A percentile compares a stretch with the other conserved stretches of the same genome.
phyloP scores from a whole-genome alignment of 305 asterid species.

The Solanum hybrid region DNA sequence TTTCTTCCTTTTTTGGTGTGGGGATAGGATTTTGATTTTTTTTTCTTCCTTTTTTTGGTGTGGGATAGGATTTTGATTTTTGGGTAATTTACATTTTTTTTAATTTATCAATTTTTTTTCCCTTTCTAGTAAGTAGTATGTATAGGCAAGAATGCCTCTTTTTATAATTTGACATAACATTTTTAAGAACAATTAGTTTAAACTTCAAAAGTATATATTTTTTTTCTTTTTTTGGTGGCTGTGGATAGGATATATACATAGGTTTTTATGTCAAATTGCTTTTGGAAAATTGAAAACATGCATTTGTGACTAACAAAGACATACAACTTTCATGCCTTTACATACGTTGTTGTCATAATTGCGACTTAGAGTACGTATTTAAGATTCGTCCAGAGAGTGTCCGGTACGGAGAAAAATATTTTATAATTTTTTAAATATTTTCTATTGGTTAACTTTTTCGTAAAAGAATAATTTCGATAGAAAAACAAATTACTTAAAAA shows the following conservation, averaged over 20 bases:
- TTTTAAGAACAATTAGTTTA: neutral
- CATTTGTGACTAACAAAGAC: constrained; percentile 25
- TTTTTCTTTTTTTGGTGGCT: neutral
- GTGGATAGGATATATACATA: neutral
- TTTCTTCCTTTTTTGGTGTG: neutral
- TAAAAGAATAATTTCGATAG: neutral
- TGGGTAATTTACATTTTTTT: neutral
- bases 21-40: constrained; percentile 12
- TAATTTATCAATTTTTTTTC: neutral
- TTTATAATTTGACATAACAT: neutral
- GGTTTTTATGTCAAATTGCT: neutral
- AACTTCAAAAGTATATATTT: too few species aligned
- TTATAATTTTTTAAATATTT: neutral
- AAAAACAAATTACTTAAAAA: neutral
- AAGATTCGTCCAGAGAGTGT: neutral
- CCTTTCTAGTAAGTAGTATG: neutral
- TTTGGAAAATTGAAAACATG: constrained; percentile 17
- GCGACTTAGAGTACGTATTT: neutral
- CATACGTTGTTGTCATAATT: constrained; percentile 23
- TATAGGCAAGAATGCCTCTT: neutral
- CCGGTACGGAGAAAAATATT: neutral
- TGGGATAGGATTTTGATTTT: constrained; percentile 13
- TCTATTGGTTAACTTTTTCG: neutral
- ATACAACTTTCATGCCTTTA: constrained; percentile 30
- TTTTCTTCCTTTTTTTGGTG: neutral